These are phyloP conservation scores for Pyrus pyrifolia DNA, from an alignment of 306 rosid genomes.

Conservation along the genomic window DNA sequence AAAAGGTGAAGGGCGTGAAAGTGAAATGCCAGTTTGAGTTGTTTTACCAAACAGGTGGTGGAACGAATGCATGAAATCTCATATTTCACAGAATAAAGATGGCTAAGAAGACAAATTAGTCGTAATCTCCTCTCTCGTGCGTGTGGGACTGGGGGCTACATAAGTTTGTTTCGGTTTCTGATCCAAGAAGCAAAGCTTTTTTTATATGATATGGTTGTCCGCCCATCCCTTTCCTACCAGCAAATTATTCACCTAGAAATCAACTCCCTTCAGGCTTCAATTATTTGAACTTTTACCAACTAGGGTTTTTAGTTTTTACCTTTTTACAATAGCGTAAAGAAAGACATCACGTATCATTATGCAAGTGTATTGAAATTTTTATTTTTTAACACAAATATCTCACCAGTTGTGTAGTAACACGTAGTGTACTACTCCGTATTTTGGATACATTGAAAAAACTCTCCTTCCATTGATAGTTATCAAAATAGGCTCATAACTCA, in stretches of 20 bases:
- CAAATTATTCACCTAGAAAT: constrained; percentile 7
- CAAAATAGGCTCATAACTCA: neutral
- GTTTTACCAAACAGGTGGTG: constrained; percentile 5
- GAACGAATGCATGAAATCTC: neutral
- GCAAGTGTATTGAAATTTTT: too few relatives aligned
- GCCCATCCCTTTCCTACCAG: neutral
- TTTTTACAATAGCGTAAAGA: neutral
- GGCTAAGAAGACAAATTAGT: constrained; percentile 11
- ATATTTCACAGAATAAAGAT: neutral
- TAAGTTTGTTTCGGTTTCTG: constrained; percentile 1
- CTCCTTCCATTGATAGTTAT: too few relatives aligned
- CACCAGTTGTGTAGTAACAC: too few relatives aligned
- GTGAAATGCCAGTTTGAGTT: neutral
- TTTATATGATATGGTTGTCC: neutral
- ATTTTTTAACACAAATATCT: too few relatives aligned
- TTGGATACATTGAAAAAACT: too few relatives aligned
- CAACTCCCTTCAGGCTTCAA: neutral
- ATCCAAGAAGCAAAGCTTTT: neutral
- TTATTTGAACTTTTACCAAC: constrained; percentile 2
- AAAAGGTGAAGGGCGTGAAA: neutral
- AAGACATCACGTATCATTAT: neutral
- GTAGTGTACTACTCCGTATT: too few relatives aligned
- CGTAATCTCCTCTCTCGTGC: neutral
- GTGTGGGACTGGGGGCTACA: constrained; percentile 1
- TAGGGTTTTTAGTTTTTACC: neutral